Conservation (phyloP, 768 basidiomycete species). For the Mycena venus region DNA sequence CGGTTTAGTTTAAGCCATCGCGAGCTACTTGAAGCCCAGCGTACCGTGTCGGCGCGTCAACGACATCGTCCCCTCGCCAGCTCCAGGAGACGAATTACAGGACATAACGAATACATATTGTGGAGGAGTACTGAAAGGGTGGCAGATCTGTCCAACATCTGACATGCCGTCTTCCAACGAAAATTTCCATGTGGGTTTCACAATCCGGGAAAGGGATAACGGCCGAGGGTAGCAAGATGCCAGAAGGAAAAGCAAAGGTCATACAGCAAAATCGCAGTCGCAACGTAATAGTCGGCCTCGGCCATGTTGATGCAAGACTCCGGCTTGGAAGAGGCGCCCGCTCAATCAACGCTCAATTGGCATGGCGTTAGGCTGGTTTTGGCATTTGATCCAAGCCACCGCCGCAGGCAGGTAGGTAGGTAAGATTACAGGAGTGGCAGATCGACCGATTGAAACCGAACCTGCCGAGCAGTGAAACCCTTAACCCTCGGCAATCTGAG, state of each 20-base stretch:
- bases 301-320: not conserved
- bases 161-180: conserved; percentile 5
- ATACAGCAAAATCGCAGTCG: not conserved
- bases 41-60: not conserved
- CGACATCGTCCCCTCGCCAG: conserved; percentile 10
- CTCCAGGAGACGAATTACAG: conserved; percentile 6
- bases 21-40: conserved; percentile 4
- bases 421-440: no score
- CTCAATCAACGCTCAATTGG: not conserved
- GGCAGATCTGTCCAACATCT: conserved; percentile 5
- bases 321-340: not conserved
- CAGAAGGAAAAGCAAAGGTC: not conserved
- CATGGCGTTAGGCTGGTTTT: not conserved
- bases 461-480: no score
- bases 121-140: not conserved
- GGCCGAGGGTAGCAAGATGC: not conserved
- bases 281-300: not conserved
- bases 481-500: no score
- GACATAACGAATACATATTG: conserved; percentile 11
- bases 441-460: no score
- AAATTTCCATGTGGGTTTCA: not conserved
- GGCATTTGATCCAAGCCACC: not conserved
- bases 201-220: conserved; percentile 7
- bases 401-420: no score
- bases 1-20: not conserved